Evolutionary conservation across 225 moss, liverwort and hornwort genomes (phyloP).

Genomic region (Marchantia paleacea): DNA sequence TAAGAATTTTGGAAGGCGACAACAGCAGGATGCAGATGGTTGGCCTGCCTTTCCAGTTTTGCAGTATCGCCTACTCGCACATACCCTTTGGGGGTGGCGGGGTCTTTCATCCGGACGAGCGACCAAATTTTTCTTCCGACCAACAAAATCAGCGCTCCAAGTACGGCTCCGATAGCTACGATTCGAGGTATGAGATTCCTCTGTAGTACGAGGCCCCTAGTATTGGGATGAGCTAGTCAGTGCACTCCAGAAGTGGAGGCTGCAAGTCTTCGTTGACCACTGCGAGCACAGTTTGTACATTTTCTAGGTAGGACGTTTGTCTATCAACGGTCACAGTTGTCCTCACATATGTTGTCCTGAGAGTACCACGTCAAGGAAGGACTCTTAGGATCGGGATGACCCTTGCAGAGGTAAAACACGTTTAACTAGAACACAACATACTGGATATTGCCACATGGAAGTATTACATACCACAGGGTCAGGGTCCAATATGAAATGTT

Average conservation of each 20-base stretch:
- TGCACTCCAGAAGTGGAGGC: neutral
- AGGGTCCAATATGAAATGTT: slow-evolving; percentile 13
- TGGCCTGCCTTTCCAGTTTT: slow-evolving; percentile 26
- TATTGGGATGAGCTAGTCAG: neutral
- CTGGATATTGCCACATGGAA: neutral
- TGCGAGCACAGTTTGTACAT: slow-evolving; percentile 1
- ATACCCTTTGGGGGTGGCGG: slow-evolving; percentile 28
- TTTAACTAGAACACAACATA: slow-evolving; percentile 3
- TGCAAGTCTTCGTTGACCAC: neutral
- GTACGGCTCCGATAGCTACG: neutral
- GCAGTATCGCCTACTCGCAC: slow-evolving; percentile 22
- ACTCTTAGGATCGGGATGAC: slow-evolving; percentile 1
- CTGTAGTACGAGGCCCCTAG: neutral
- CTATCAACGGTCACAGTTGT: neutral
- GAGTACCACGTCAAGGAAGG: neutral
- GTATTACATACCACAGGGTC: too few species aligned
- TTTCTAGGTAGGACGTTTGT: slow-evolving; percentile 5
- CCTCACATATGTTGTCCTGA: neutral
- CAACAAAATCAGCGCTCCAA: neutral
- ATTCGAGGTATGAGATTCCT: slow-evolving; percentile 12
- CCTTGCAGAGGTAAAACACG: neutral
- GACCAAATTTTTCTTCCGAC: neutral
- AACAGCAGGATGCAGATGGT: slow-evolving; percentile 20
- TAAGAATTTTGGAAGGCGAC: slow-evolving; percentile 25
- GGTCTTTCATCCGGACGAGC: slow-evolving; percentile 14